phyloP scores from a whole-genome alignment of 2,329 filamentous ascomycete species.

The Beauveria asiatica region DNA sequence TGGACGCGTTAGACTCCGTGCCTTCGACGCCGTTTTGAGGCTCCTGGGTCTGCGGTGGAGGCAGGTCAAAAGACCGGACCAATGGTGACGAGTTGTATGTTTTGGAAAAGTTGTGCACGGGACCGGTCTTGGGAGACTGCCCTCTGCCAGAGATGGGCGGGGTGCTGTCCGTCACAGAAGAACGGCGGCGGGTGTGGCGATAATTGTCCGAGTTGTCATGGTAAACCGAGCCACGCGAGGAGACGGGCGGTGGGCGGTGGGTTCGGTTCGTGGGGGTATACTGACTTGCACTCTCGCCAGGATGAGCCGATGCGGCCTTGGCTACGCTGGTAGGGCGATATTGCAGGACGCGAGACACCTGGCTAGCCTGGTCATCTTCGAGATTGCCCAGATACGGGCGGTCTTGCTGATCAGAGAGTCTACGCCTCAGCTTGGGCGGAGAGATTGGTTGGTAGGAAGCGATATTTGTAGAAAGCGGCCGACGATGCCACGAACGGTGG shows the following conservation, averaged over 20 bases:
- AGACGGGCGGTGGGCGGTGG: constrained; percentile 38
- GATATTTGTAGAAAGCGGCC: constrained; percentile 45
- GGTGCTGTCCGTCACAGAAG: constrained; percentile 42
- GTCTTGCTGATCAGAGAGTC: constrained; percentile 50
- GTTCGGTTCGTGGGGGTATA: constrained; percentile 17
- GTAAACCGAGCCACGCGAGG: constrained; percentile 39
- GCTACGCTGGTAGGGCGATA: constrained; percentile 37
- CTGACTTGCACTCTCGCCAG: constrained; percentile 26
- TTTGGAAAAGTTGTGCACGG: constrained; percentile 20
- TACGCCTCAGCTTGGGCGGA: constrained; percentile 41
- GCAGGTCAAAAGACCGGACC: constrained; percentile 32
- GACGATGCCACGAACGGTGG: constrained; percentile 37
- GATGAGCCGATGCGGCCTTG: constrained; percentile 30
- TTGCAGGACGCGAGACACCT: constrained; percentile 33
- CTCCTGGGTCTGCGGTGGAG: constrained; percentile 21
- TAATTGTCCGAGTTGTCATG: constrained; percentile 32
- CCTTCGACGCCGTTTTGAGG: constrained; percentile 46
- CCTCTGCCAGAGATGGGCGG: constrained; percentile 32
- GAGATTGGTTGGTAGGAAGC: constrained; percentile 40
- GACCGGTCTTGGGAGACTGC: constrained; percentile 32
- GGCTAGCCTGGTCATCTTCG: constrained; percentile 36
- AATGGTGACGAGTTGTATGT: constrained; percentile 53
- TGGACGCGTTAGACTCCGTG: constrained; percentile 81
- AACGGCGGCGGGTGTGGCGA: constrained; percentile 25
- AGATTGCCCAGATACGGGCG: constrained; percentile 28